phyloP scores from a whole-genome alignment of 176 grass and related monocot species.

The Zoysia pacifica region DNA sequence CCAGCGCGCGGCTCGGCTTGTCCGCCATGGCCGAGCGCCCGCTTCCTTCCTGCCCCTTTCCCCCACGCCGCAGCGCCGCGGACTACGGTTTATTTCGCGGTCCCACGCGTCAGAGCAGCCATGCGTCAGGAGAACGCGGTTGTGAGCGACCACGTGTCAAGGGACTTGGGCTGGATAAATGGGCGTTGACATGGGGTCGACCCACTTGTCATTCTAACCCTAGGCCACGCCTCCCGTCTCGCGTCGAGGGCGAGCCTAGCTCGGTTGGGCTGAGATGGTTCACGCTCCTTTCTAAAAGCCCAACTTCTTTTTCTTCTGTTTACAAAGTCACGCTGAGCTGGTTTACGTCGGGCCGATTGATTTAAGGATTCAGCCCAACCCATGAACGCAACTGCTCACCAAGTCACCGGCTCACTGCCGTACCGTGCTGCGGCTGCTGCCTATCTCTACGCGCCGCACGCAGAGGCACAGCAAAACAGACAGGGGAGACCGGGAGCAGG shows the following conservation, averaged over 20 bases:
- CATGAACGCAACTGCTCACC: too few relatives aligned
- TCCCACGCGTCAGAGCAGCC: constrained; percentile 18
- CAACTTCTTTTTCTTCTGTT: too few relatives aligned
- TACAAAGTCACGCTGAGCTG: too few relatives aligned
- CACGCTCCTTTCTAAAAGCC: too few relatives aligned
- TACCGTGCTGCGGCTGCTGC: too few relatives aligned
- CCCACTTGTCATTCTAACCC: not conserved
- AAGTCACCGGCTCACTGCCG: too few relatives aligned
- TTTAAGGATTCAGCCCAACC: not conserved
- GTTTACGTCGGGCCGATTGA: not conserved
- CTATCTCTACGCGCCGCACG: too few relatives aligned
- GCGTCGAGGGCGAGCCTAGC: too few relatives aligned
- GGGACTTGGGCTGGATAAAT: not conserved
- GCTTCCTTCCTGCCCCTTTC: not conserved
- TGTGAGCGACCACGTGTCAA: not conserved
- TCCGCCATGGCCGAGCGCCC: constrained; percentile 66
- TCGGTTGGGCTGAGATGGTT: too few relatives aligned
- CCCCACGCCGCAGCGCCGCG: not conserved
- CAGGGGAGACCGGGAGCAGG: not conserved
- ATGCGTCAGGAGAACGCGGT: not conserved
- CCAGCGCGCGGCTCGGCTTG: constrained; percentile 84
- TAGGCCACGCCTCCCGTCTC: too few relatives aligned
- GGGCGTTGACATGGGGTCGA: not conserved
- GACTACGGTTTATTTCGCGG: constrained; percentile 24
- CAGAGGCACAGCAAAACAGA: not conserved